These are phyloP conservation scores for Carex arenaria DNA, from an alignment of 202 grass and related monocot species.

Conservation along the genomic window DNA sequence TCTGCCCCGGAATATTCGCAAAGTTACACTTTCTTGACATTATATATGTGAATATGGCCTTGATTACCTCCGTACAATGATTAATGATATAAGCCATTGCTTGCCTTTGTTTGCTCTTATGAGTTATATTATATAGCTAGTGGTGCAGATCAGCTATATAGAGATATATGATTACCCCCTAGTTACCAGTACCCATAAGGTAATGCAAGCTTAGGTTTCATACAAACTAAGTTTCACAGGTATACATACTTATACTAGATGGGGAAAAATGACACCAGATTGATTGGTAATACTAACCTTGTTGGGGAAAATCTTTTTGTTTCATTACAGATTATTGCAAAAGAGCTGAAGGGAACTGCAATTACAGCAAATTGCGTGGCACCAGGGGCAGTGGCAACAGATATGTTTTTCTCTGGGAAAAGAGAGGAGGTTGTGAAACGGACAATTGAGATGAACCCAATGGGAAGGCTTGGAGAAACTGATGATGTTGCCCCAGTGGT, in stretches of 20 bases:
- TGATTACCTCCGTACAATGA: neutral
- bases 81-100: neutral
- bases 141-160: neutral
- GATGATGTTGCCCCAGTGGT: conserved; percentile 56
- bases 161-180: neutral
- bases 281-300: neutral
- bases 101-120: neutral
- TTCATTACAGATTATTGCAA: conserved; percentile 37
- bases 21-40: neutral
- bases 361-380: conserved; percentile 76
- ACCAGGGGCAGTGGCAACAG: conserved; percentile 48
- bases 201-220: neutral
- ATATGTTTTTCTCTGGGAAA: conserved; percentile 55
- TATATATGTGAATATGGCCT: neutral
- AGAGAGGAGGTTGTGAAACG: conserved; percentile 33
- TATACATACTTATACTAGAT: neutral
- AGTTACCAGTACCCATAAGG: neutral
- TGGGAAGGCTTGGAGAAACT: conserved; percentile 50
- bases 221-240: neutral
- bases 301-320: neutral
- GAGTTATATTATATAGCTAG: neutral
- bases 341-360: conserved; percentile 62
- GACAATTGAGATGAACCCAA: neutral
- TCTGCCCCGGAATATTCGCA: neutral
- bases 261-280: neutral